Base-by-base conservation (phyloP, 2,329 filamentous ascomycete genomes). In the Pseudopithomyces maydicus region DNA sequence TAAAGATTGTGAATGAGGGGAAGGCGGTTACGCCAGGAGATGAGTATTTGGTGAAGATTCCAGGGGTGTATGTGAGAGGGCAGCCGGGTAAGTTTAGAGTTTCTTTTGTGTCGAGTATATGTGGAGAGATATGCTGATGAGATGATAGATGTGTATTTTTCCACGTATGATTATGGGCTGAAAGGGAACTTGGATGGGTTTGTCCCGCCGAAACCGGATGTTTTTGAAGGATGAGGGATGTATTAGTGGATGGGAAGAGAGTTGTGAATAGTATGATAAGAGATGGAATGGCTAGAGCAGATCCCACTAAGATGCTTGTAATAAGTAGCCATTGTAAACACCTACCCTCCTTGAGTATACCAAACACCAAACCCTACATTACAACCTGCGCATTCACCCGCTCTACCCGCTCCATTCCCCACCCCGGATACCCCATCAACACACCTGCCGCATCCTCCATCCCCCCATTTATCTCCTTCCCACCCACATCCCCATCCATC, bases 11-110 rank as follows among this genome's bases (percentile, higher is more conserved):
- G 11, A 54, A 54, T 42, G 36, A 38, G 6, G 35, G 36, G 11
- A n/a, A 12, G 6, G 20, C 12, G 29, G 50, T 41, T 2, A 32
- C 23, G 15, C 53, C 61, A 1, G 41, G 46, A 0, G 50, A 58
- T 10, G 35, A 17, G 35, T 50, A 39, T 7, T 23, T 38, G 17
- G 56, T 63, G 3, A 58, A 61, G 42, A 62, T 64, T 38, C 63
- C 63, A 2, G 61, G 61, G 1, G 49, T 61, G 22, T 63, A 63
- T 48, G 47, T 20, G 23, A 35, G 56, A 12, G 58, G 55, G 12
- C 61, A 63, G 39, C 29, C 43, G 22, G 59, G 53, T 56, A 43
- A 23, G 55, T 52, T 39, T 23, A 8, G 26, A 8, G 26, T 44
- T 52, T 22, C 2, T 33, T 42, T 19, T n/a, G 10, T 22, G 17